A percentile compares a stretch with the other conserved stretches of the same genome.
phyloP scores from a whole-genome alignment of 257 asterid genomes.

The Solanum bukasovii region DNA sequence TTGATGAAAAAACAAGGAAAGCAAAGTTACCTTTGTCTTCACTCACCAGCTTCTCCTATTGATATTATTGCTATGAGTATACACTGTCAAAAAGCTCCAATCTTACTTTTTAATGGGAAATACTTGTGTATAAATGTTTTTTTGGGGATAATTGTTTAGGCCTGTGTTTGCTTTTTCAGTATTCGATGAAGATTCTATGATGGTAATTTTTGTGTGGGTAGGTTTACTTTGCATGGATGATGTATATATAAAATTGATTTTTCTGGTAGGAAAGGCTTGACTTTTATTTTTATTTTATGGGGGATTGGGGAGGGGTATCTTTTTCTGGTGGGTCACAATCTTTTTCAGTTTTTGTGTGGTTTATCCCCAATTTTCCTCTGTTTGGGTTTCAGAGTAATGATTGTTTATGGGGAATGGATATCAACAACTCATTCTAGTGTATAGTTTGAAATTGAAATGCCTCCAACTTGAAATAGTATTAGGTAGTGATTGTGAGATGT shows the following conservation, averaged over 20 bases:
- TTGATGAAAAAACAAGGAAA: background rate
- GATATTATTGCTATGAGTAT: background rate
- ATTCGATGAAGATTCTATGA: background rate
- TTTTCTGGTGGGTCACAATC: background rate
- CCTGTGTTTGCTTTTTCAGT: background rate
- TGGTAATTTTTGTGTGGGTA: background rate
- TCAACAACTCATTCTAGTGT: background rate
- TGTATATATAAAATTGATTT: background rate
- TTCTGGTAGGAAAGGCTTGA: background rate
- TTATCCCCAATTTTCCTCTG: background rate
- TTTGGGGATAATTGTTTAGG: background rate
- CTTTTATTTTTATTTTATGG: background rate
- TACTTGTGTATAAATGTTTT: too few species aligned
- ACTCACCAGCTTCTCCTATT: background rate
- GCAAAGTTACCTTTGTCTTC: background rate
- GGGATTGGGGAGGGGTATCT: background rate
- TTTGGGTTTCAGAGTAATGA: background rate
- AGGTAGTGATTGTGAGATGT: slow-evolving; percentile 5
- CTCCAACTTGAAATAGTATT: background rate
- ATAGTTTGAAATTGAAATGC: background rate
- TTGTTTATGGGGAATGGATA: background rate
- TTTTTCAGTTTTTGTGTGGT: background rate
- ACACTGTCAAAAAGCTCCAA: background rate
- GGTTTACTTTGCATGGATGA: background rate
- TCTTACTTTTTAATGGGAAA: background rate